These are phyloP conservation scores for Astraeus odoratus DNA, from an alignment of 768 basidiomycete species.

Conservation along the genomic window DNA sequence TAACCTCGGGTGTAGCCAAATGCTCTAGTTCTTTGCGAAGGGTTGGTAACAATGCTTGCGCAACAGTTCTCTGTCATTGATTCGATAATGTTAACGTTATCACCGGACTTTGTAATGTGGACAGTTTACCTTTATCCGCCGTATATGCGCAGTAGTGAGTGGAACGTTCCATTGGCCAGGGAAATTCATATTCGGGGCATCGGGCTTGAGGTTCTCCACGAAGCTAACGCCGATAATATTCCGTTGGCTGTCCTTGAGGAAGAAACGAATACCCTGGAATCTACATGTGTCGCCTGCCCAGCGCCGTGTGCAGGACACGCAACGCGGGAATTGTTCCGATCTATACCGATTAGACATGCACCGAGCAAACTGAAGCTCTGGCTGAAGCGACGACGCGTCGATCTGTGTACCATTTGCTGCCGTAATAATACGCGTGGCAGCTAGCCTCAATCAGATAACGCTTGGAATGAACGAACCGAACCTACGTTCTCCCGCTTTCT, in stretches of 20 bases:
- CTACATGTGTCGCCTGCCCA: conserved; percentile 87
- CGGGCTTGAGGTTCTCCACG: conserved; percentile 53
- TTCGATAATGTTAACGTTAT: conserved; percentile 10
- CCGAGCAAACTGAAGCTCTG: conserved; percentile 70
- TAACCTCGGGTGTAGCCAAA: conserved; percentile 46
- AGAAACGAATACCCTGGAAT: conserved; percentile 79
- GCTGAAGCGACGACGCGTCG: conserved; percentile 34
- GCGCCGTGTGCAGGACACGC: conserved; percentile 77
- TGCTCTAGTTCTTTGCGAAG: conserved; percentile 61
- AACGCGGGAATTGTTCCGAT: conserved; percentile 66
- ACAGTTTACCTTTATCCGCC: conserved; percentile 52
- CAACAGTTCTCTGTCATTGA: conserved; percentile 56
- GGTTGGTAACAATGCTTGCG: conserved; percentile 59
- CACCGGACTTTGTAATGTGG: conserved; percentile 4
- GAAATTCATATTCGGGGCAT: conserved; percentile 52
- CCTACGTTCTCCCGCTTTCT: conserved; percentile 36
- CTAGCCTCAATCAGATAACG: conserved; percentile 7
- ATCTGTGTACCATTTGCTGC: conserved; percentile 24
- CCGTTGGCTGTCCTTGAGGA: conserved; percentile 54
- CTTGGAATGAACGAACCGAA: conserved; percentile 2
- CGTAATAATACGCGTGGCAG: conserved; percentile 25
- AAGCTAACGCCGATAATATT: conserved; percentile 65
- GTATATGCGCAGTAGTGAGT: conserved; percentile 43
- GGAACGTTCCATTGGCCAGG: conserved; percentile 62
- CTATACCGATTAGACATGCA: conserved; percentile 83